phyloP scores from a whole-genome alignment of 2,329 filamentous ascomycete species.

The Colletotrichum sp. region DNA sequence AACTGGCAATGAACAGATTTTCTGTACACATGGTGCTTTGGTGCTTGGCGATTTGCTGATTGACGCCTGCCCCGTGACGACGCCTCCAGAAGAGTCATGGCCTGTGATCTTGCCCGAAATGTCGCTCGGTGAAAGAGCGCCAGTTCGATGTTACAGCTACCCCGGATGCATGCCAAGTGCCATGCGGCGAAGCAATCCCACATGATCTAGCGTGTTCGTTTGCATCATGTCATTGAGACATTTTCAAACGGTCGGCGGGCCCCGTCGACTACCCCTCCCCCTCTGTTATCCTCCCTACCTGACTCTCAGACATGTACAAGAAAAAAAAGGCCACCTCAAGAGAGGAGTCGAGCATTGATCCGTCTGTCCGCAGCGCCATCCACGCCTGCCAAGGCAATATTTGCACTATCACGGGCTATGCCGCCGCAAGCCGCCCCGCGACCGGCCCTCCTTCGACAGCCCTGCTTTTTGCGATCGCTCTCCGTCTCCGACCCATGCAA shows the following conservation, averaged over 20 bases:
- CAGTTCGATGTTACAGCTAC: not conserved
- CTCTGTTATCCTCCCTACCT: not conserved
- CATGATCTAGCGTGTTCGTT: conserved; percentile 6
- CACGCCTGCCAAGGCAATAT: conserved; percentile 1
- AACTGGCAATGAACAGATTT: conserved; percentile 6
- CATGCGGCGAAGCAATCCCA: not conserved
- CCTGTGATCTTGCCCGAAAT: not conserved
- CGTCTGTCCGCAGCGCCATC: not conserved
- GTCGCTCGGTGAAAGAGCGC: not conserved
- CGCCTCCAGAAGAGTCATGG: not conserved
- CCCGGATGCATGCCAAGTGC: not conserved
- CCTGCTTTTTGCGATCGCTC: conserved; percentile 3
- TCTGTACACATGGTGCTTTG: not conserved
- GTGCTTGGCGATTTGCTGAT: not conserved
- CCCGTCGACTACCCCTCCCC: not conserved
- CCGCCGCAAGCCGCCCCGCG: conserved; percentile 19
- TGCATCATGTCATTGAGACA: conserved; percentile 16
- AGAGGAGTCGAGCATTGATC: not conserved
- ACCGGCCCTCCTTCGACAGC: conserved; percentile 14
- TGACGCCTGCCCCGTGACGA: not conserved
- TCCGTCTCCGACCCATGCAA: not conserved
- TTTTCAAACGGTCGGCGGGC: conserved; percentile 7
- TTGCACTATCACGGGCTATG: not conserved
- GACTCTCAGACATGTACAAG: not conserved
- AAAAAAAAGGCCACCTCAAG: not conserved